Conservation (phyloP, 208 protist genomes). For the Crithidia mellificae region DNA sequence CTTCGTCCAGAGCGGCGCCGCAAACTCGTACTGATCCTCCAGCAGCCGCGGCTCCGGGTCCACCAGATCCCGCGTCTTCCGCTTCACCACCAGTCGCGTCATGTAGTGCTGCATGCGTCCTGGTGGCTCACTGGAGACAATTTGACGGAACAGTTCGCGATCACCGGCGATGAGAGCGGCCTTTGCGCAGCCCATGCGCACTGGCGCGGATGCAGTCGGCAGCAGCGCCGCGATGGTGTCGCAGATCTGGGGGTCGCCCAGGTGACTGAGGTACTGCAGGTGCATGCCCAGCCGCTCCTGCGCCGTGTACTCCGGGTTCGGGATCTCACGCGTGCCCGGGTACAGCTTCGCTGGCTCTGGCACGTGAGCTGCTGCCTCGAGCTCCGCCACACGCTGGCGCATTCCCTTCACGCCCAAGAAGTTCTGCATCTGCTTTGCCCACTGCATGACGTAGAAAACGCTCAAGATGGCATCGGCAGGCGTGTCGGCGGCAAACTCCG, state of each 20-base stretch:
- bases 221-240: constrained; percentile 62
- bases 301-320: constrained; percentile 87
- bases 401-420: constrained; percentile 78
- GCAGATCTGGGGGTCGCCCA: constrained; percentile 75
- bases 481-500: constrained; percentile 82
- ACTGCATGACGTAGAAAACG: constrained; percentile 74
- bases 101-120: constrained; percentile 90
- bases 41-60: constrained; percentile 81
- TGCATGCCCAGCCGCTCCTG: constrained; percentile 90
- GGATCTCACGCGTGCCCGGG: constrained; percentile 85
- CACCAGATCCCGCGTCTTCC: constrained; percentile 84
- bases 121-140: constrained; percentile 84
- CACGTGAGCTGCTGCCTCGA: constrained; percentile 48
- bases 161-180: constrained; percentile 87
- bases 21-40: constrained; percentile 91
- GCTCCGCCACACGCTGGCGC: constrained; percentile 75
- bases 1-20: constrained; percentile 88
- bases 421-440: constrained; percentile 57
- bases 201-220: constrained; percentile 56
- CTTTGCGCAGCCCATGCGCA: constrained; percentile 92
- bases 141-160: constrained; percentile 76
- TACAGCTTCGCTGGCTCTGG: constrained; percentile 63
- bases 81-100: constrained; percentile 85
- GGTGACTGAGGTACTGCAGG: constrained; percentile 83
- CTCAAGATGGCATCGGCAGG: constrained; percentile 78